Conservation (phyloP, 2,329 filamentous ascomycete species). For the Byssothecium circinans region DNA sequence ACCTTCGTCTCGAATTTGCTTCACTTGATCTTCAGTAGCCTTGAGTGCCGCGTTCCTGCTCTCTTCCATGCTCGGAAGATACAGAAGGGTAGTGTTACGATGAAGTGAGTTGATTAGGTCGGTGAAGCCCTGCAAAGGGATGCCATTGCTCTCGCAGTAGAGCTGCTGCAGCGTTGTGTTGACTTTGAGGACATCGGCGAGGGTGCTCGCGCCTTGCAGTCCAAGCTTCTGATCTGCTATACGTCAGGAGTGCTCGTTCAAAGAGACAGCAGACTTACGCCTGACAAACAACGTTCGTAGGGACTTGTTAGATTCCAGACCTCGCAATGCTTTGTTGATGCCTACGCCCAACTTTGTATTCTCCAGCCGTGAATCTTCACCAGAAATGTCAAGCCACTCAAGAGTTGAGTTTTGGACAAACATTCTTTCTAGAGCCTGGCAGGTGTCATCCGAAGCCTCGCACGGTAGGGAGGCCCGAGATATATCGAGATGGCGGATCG, state of each 20-base stretch:
- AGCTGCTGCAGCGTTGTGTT: slow-evolving; percentile 66
- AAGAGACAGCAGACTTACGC: slow-evolving; percentile 24
- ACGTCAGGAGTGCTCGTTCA: neutral
- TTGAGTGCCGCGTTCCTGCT: slow-evolving; percentile 65
- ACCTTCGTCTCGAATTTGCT: slow-evolving; percentile 51
- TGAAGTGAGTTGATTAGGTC: slow-evolving; percentile 69
- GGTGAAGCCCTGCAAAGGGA: slow-evolving; percentile 70
- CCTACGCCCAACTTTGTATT: slow-evolving; percentile 69
- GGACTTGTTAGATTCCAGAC: slow-evolving; percentile 64
- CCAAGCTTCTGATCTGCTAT: slow-evolving; percentile 65
- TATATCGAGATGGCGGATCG: slow-evolving; percentile 66
- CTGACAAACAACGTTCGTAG: slow-evolving; percentile 66
- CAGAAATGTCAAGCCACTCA: slow-evolving; percentile 69
- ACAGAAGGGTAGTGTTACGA: slow-evolving; percentile 63
- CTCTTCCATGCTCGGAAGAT: slow-evolving; percentile 64
- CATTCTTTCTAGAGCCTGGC: slow-evolving; percentile 62
- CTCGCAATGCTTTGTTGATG: slow-evolving; percentile 66
- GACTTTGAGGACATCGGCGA: slow-evolving; percentile 67
- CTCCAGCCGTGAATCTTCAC: slow-evolving; percentile 71
- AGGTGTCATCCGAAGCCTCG: slow-evolving; percentile 69
- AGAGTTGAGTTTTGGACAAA: slow-evolving; percentile 69
- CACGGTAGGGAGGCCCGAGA: slow-evolving; percentile 70
- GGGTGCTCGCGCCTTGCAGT: slow-evolving; percentile 67
- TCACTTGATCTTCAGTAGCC: slow-evolving; percentile 59
- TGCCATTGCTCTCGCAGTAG: slow-evolving; percentile 72